Evolutionary conservation across 805 yeast species (phyloP), one percentile per base, ranked within the genome.

Genomic region (Kodamaea neixiangensis): DNA sequence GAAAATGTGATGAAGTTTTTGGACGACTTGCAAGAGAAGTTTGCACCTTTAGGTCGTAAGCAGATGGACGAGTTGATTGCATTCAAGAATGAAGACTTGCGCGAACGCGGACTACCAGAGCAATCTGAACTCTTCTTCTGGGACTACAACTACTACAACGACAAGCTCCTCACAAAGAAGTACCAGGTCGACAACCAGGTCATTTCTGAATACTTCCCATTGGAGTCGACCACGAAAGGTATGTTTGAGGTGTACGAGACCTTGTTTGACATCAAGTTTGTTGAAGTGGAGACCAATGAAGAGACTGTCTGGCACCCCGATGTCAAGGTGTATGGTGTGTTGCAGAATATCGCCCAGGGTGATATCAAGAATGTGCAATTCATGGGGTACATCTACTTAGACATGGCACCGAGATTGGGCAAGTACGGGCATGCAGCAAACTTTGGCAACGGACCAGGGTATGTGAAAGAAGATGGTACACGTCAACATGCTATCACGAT

Each of bases 381-480:
- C 68, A 78, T 82, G 52, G 96, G 96, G 25, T 86, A 88, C 81
- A 68, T 89, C 43, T 86, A 83, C 67, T 82, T 89, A 55, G 96
- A 89, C 66, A 71, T 89, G 61, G 92, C 87, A 65, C 96, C 96
- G 56, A 80, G 96, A 63, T 86, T 84, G 50, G 93, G 93, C 59
- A 89, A 89, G 66, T 89, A 87, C 68, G 88, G 91, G 1, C 96
- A 89, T 65, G 96, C 96, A 41, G 96, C 96, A 5, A 86, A 86
- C 64, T 89, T 89, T 63, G 85, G 85, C 14, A 65, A 87, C 46
- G 69, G 75, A 9, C 81, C 89, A 10, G 86, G 91, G 1, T 87
- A 72, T 60, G 65, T 68, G 19, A 77, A 77, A 54, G 65, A 68
- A 29, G 74, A 75, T 47, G 85, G 83, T 18, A 65, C 59, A 25